Percentiles rank a stretch among this genome's conserved stretches.
These are phyloP conservation scores for Polytolypa hystricis DNA, from an alignment of 2,329 filamentous ascomycete genomes.

Conservation along the genomic window DNA sequence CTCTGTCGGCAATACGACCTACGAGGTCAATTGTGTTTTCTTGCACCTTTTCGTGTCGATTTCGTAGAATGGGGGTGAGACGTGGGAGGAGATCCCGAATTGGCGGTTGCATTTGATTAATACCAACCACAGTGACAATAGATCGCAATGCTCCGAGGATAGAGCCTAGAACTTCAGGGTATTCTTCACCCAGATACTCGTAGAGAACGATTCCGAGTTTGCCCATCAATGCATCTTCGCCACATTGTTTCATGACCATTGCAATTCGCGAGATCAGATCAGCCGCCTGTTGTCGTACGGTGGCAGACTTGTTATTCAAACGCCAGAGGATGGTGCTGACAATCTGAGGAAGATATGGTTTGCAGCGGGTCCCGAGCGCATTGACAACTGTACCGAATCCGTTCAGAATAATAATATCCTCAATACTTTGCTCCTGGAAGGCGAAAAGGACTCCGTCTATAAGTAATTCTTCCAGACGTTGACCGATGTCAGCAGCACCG, in stretches of 20 bases:
- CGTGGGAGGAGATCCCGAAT: conserved; percentile 93
- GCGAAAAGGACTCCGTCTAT: conserved; percentile 92
- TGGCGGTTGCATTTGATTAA: conserved; percentile 94
- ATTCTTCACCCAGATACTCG: conserved; percentile 97
- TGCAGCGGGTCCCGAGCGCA: conserved; percentile 83
- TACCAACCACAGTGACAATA: conserved; percentile 95
- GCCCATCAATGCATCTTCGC: conserved; percentile 88
- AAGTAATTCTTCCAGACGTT: conserved; percentile 82
- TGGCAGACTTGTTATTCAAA: conserved; percentile 94
- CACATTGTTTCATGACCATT: conserved; percentile 98
- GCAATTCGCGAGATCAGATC: conserved; percentile 95
- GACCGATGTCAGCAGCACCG: conserved; percentile 85
- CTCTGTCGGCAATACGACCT: conserved; percentile 92
- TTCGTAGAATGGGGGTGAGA: conserved; percentile 93
- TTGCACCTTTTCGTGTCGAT: conserved; percentile 97
- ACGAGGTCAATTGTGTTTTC: conserved; percentile 98
- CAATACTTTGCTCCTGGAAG: conserved; percentile 96
- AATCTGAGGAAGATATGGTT: conserved; percentile 93
- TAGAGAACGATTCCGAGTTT: conserved; percentile 92
- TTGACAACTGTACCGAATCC: conserved; percentile 97
- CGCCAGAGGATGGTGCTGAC: conserved; percentile 94
- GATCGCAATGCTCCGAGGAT: conserved; percentile 90
- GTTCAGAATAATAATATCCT: conserved; percentile 92
- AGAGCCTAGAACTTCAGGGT: conserved; percentile 92
- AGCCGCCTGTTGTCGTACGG: conserved; percentile 90